phyloP scores from a whole-genome alignment of 345 rosid genomes.

The Triadica sebifera region DNA sequence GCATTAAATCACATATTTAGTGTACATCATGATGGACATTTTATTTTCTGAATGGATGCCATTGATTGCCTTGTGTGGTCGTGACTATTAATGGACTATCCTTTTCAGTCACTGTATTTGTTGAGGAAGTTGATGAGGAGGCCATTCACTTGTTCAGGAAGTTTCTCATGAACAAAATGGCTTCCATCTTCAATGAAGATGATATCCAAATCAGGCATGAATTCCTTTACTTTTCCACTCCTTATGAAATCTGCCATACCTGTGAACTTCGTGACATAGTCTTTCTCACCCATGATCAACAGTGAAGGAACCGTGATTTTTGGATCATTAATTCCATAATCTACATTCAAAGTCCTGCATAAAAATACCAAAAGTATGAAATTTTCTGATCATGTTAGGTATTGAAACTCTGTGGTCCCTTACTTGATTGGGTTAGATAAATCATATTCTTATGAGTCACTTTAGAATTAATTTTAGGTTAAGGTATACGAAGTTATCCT shows the following conservation, averaged over 20 bases:
- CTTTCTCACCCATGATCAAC: slow-evolving; percentile 25
- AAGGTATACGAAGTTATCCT: background rate
- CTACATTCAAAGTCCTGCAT: slow-evolving; percentile 9
- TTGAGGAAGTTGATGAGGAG: slow-evolving; percentile 17
- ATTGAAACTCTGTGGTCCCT: background rate
- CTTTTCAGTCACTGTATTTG: background rate
- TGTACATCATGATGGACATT: background rate
- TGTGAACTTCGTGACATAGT: slow-evolving; percentile 18
- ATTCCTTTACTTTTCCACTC: slow-evolving; percentile 20
- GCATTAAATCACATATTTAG: too few relatives aligned
- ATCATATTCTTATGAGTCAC: background rate
- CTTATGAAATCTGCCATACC: slow-evolving; percentile 24
- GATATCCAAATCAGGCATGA: slow-evolving; percentile 24
- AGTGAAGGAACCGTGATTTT: slow-evolving; percentile 22
- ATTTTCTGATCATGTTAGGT: background rate
- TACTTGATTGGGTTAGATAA: too few relatives aligned
- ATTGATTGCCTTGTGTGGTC: background rate
- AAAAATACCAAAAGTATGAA: background rate
- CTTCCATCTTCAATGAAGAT: slow-evolving; percentile 25
- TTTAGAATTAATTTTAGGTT: background rate
- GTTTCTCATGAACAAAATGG: slow-evolving; percentile 24
- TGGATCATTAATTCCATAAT: slow-evolving; percentile 19
- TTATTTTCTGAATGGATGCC: background rate
- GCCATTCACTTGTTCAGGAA: slow-evolving; percentile 21
- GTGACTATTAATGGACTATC: background rate